phyloP scores from a whole-genome alignment of 2,329 filamentous ascomycete species.

The Fusarium equiseti region DNA sequence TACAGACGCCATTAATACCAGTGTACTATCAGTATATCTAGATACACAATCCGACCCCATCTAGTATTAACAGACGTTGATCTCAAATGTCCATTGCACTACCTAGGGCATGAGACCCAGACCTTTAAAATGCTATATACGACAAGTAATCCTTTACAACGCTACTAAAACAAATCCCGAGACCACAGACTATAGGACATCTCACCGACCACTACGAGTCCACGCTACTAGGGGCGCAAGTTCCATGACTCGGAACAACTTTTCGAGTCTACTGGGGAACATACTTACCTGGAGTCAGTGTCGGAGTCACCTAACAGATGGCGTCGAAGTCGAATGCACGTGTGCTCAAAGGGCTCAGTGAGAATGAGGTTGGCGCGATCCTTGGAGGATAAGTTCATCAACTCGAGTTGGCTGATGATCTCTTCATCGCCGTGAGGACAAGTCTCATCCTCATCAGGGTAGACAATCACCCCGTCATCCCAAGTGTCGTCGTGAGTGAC shows the following conservation, averaged over 20 bases:
- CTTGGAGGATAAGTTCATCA: background rate
- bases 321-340: background rate
- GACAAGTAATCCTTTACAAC: background rate
- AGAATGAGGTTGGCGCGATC: background rate
- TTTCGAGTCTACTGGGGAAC: background rate
- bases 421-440: background rate
- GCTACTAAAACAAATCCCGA: background rate
- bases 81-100: background rate
- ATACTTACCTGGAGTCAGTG: background rate
- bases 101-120: background rate
- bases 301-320: background rate
- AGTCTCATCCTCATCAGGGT: background rate
- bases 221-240: background rate
- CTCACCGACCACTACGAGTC: background rate
- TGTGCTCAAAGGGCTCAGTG: background rate
- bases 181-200: background rate
- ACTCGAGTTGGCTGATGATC: background rate
- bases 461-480: background rate
- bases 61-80: background rate
- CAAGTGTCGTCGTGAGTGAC: background rate
- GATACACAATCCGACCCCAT: background rate
- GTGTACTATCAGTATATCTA: conserved; percentile 20
- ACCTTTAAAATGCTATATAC: background rate
- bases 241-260: background rate
- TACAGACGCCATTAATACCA: conserved; percentile 33